Evolutionary conservation across 2,329 filamentous ascomycete genomes (phyloP), one percentile per base, ranked within the genome.

Genomic region (Penicillium fuscoglaucum): DNA sequence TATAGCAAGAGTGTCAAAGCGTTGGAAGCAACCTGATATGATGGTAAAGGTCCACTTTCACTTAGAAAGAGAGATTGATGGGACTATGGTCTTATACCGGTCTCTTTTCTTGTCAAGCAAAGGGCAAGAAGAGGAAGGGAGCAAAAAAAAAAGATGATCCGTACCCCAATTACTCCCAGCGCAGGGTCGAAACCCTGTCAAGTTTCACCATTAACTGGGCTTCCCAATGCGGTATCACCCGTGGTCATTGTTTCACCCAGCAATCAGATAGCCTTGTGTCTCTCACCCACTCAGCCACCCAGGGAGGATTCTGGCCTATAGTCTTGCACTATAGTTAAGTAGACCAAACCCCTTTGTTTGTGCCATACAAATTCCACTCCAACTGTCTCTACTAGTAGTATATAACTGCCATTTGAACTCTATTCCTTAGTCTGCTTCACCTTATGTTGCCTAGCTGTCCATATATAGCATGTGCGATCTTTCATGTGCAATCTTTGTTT

Each of bases 201-300:
- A 26, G 48, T 51, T 41, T 51, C 35, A 31, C 37, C 37, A 52
- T 43, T 19, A 13, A 13, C 37, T 43, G 28, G n/a, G 37, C 2
- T 52, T 33, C 37, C 49, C 37, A 52, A 52, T 52, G 49, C 37
- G 37, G 37, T 52, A 31, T 51, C 35, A 51, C 35, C 48, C 48
- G 35, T 21, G 26, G 0, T 41, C 48, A 41, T 21, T 51, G 37
- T 29, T 43, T 15, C 19, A 31, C 19, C 7, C 49, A 52, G 35
- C 19, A 52, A 52, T 44, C 28, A 52, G 49, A 43, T 17, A 28
- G 6, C 37, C 26, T 52, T 21, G 49, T 44, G 49, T 52, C 49
- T 52, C 37, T 52, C 49, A 52, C 49, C 49, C 37, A 52, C 49
- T 44, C 49, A 28, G 49, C 37, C 37, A 52, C 8, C 49, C n/a